Evolutionary conservation across 306 rosid species (phyloP).

Genomic region (Glycyrrhiza uralensis): DNA sequence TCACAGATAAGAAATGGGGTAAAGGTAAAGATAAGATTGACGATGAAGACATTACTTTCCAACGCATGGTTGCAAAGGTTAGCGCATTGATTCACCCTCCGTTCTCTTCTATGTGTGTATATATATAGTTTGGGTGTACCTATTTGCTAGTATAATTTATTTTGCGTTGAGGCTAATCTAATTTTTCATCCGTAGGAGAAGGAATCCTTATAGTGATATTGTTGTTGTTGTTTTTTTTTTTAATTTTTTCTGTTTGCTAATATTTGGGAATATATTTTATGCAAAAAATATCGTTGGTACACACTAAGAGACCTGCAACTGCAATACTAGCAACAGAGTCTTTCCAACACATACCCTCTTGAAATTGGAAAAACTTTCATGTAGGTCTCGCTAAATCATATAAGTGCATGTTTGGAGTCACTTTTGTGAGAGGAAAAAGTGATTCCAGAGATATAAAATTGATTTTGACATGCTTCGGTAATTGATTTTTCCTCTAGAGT

Average conservation of each 20-base stretch:
- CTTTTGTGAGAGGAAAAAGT: no score
- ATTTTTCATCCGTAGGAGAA: background rate
- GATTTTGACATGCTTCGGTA: no score
- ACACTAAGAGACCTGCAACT: no score
- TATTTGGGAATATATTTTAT: background rate
- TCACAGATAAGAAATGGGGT: conserved; percentile 84
- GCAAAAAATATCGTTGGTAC: background rate
- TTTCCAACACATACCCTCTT: no score
- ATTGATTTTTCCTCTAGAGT: no score
- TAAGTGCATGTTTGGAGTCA: no score
- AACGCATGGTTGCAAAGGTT: conserved; percentile 99
- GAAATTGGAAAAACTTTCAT: no score
- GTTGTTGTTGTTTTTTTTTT: background rate
- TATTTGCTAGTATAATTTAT: background rate
- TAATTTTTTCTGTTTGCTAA: background rate
- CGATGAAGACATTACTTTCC: conserved; percentile 93
- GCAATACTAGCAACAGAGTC: no score
- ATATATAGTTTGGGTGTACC: background rate
- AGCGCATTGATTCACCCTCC: conserved; percentile 79
- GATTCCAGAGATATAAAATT: no score
- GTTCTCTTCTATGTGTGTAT: background rate
- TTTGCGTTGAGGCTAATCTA: background rate
- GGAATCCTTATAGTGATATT: background rate
- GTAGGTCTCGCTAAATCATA: no score
- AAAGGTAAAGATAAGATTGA: conserved; percentile 95